These are phyloP conservation scores for Cryptosporidium ubiquitum DNA, from an alignment of 169 alveolate species.

Conservation along the genomic window DNA sequence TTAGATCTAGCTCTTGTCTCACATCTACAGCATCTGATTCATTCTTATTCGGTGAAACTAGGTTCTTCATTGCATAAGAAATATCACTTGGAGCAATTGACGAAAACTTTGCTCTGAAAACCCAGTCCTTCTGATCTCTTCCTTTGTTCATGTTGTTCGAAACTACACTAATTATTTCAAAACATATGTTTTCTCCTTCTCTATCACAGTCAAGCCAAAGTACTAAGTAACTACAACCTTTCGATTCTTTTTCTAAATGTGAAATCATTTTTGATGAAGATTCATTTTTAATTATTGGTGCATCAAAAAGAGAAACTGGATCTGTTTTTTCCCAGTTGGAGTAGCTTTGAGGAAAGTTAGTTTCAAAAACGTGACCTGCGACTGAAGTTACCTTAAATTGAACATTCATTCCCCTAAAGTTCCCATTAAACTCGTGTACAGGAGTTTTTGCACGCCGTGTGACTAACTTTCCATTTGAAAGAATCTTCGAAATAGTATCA, in stretches of 20 bases:
- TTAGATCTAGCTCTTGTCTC: conserved; percentile 96
- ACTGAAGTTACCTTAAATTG: conserved; percentile 87
- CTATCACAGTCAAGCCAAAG: conserved; percentile 99
- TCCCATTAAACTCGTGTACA: conserved; percentile 87
- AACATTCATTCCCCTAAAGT: conserved; percentile 85
- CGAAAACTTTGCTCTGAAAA: conserved; percentile 97
- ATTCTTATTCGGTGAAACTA: conserved; percentile 92
- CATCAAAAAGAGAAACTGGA: conserved; percentile 94
- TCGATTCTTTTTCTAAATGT: conserved; percentile 90
- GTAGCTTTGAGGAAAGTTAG: conserved; percentile 94
- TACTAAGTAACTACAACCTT: conserved; percentile 89
- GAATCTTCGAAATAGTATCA: conserved; percentile 92
- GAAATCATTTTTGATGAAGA: conserved; percentile 82
- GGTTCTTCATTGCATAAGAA: conserved; percentile 87
- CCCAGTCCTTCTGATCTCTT: conserved; percentile 77
- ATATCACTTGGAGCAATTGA: conserved; percentile 95
- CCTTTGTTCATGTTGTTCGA: conserved; percentile 76
- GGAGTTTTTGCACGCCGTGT: conserved; percentile 84
- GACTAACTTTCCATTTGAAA: conserved; percentile 83
- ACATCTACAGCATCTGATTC: conserved; percentile 96
- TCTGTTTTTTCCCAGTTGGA: conserved; percentile 93
- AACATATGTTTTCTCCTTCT: conserved; percentile 99
- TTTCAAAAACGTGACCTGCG: conserved; percentile 95
- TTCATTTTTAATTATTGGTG: conserved; percentile 89
- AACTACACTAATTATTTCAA: conserved; percentile 92